Conservation (phyloP, 495 filamentous ascomycete species). For the Penicillium malachiteum region DNA sequence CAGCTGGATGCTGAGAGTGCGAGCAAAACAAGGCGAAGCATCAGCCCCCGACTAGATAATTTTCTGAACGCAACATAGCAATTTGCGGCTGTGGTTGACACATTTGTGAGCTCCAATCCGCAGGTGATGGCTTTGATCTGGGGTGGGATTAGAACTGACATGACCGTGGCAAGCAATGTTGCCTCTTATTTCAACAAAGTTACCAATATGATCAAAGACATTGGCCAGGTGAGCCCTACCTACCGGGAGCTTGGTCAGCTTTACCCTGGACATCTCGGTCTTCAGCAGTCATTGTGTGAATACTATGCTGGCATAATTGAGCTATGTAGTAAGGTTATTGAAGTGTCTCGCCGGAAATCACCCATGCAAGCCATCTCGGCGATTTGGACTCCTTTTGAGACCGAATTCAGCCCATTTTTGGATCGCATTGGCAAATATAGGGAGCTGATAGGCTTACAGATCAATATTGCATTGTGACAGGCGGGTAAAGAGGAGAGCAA, state of each 20-base stretch:
- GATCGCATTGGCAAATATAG: constrained; percentile 4
- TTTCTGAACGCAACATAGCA: constrained; percentile 31
- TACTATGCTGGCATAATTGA: constrained; percentile 35
- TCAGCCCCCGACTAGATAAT: constrained; percentile 27
- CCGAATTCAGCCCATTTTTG: constrained; percentile 19
- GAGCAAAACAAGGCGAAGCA: constrained; percentile 17
- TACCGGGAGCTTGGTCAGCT: constrained; percentile 33
- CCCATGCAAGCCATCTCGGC: not conserved
- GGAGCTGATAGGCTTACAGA: constrained; percentile 15
- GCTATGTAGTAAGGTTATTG: constrained; percentile 31
- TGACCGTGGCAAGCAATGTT: constrained; percentile 28
- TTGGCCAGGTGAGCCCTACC: constrained; percentile 28
- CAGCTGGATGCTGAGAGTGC: constrained; percentile 26
- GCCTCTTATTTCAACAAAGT: constrained; percentile 35
- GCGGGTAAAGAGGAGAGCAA: constrained; percentile 15
- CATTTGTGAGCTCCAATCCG: constrained; percentile 34
- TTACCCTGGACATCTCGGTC: constrained; percentile 24
- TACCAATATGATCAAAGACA: constrained; percentile 27
- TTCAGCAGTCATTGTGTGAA: constrained; percentile 30
- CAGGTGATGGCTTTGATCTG: constrained; percentile 36
- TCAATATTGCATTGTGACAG: constrained; percentile 21
- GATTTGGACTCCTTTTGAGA: not conserved
- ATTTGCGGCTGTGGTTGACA: constrained; percentile 28
- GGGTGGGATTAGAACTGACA: constrained; percentile 33
- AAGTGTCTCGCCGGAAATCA: constrained; percentile 15